Base-by-base conservation (phyloP, 371 early-diverging fungal species). In the Zychaea mexicana region DNA sequence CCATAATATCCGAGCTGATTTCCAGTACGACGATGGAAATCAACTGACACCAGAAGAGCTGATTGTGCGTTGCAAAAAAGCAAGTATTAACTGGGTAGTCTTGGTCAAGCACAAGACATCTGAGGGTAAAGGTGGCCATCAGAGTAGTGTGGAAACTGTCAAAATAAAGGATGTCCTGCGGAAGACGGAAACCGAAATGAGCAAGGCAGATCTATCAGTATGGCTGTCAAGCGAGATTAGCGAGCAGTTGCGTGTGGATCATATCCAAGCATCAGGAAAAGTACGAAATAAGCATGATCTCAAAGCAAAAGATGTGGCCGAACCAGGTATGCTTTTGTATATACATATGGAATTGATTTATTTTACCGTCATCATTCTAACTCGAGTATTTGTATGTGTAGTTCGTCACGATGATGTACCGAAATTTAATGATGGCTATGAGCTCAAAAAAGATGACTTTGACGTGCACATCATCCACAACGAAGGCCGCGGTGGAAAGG, bases 11-110 rank as follows among this genome's bases (percentile, higher is more conserved):
- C 83, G 87, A 42, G 87, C 91, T 7, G 93, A 94, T 45, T 90
- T 91, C 52, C 82, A 90, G 63, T 88, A 89, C 21, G 88, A 91
- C 52, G 91, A 92, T 57, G 86, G 83, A 7, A 79, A 79, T 5
- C 79, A 84, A 52, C 66, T 88, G 66, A 88, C 87, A 9, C 86
- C 89, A 12, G 92, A 92, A 64, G 77, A 83, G 5, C 67, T 93
- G 22, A 78, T 81, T 8, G 77, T 78, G 7, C 71, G 79, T 6
- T 92, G 92, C 71, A 82, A 83, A 52, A 83, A 88, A 30, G 85
- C 88, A 38, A 87, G 91, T 38, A 91, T 93, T 61, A 90, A 88
- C 67, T 92, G 92, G 92, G 83, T 93, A 28, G 88, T 93, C 5
- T 88, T 90, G 52, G 78, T 94, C 17, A 92, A 92, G 64, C 85